These are phyloP conservation scores for Spergularia marina DNA, from an alignment of 148 eudicot species.

Conservation along the genomic window DNA sequence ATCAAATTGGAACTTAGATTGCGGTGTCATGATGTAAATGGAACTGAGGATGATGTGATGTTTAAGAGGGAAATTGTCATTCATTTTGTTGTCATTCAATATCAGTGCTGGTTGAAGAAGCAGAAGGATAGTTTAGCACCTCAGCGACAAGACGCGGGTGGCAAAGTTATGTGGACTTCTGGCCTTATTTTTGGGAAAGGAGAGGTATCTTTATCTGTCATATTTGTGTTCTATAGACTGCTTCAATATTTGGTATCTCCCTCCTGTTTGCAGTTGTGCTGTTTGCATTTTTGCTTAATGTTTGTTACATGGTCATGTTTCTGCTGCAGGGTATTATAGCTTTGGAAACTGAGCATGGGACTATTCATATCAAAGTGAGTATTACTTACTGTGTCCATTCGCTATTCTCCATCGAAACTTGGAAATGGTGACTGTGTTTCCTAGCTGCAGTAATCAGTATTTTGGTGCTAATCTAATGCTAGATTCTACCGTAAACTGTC, in stretches of 20 bases:
- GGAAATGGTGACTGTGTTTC: too few species aligned
- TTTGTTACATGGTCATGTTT: conserved; percentile 11
- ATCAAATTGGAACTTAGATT: too few species aligned
- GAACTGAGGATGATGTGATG: background rate
- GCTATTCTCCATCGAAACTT: background rate
- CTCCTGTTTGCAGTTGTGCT: background rate
- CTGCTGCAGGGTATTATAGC: conserved; percentile 74
- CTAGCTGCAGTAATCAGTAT: background rate
- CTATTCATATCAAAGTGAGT: conserved; percentile 77
- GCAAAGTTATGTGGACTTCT: conserved; percentile 59
- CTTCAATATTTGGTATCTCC: background rate
- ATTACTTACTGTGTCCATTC: background rate
- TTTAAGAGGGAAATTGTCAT: too few species aligned
- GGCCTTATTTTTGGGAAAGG: conserved; percentile 70
- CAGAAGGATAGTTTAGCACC: conserved; percentile 58
- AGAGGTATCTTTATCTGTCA: conserved; percentile 41
- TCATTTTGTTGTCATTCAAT: background rate
- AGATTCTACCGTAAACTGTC: background rate
- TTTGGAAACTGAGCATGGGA: conserved; percentile 75
- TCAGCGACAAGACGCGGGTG: conserved; percentile 47
- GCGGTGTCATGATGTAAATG: too few species aligned
- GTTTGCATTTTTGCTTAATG: background rate
- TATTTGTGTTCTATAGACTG: background rate
- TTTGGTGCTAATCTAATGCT: background rate
- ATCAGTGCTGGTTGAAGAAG: conserved; percentile 75